Conservation (phyloP, 495 filamentous ascomycete species). For the Parachaetomium inaequale region DNA sequence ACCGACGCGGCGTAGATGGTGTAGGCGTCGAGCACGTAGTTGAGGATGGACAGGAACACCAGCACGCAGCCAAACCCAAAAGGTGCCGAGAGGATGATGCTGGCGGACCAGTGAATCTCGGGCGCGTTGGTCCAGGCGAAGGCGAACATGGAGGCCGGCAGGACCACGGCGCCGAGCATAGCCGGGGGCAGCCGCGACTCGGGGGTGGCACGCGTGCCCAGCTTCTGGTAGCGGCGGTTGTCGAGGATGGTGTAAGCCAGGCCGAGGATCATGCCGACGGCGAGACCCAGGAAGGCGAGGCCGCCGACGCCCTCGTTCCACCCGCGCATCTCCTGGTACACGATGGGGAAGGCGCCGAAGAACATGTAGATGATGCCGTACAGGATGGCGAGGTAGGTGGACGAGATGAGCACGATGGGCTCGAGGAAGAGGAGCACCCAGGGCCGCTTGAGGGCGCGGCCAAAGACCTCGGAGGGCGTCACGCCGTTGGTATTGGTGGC, state of each 20-base stretch:
- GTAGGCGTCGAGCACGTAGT: slow-evolving; percentile 51
- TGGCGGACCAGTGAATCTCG: slow-evolving; percentile 50
- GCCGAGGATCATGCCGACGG: slow-evolving; percentile 69
- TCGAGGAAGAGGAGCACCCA: slow-evolving; percentile 73
- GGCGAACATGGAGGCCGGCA: slow-evolving; percentile 56
- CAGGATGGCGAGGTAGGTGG: slow-evolving; percentile 70
- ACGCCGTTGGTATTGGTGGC: slow-evolving; percentile 55
- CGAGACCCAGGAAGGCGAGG: slow-evolving; percentile 71
- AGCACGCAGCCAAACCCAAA: slow-evolving; percentile 48
- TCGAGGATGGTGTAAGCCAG: slow-evolving; percentile 63
- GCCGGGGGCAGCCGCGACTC: slow-evolving; percentile 78
- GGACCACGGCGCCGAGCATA: slow-evolving; percentile 52
- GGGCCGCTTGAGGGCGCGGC: slow-evolving; percentile 57
- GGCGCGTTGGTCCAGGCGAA: slow-evolving; percentile 58
- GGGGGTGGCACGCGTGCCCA: slow-evolving; percentile 56
- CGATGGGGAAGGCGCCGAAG: slow-evolving; percentile 82
- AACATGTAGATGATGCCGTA: slow-evolving; percentile 86
- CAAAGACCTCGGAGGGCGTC: slow-evolving; percentile 44
- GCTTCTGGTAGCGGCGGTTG: slow-evolving; percentile 58
- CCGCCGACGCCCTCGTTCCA: slow-evolving; percentile 71
- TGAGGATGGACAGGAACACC: slow-evolving; percentile 72
- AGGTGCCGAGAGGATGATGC: slow-evolving; percentile 37
- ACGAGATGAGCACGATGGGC: slow-evolving; percentile 76
- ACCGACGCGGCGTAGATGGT: slow-evolving; percentile 65
- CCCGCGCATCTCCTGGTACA: slow-evolving; percentile 67